Base-by-base conservation (phyloP, 306 rosid genomes). In the Amphicarpaea edgeworthii region DNA sequence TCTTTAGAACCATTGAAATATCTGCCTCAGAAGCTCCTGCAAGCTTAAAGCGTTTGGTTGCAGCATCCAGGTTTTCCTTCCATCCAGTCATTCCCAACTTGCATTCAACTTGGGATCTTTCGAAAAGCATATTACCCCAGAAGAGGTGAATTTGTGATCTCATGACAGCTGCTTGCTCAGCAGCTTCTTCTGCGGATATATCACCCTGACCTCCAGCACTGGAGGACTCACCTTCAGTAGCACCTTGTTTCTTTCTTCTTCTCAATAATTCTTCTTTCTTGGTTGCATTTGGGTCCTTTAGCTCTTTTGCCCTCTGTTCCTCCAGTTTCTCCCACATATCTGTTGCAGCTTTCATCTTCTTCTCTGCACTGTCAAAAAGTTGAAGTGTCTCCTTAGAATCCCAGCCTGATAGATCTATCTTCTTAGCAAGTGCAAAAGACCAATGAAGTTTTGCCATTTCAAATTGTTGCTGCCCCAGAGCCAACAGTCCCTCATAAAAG, bases 361-460 rank as follows among this genome's bases (percentile, higher is more conserved):
- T 90, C 84, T 92, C 96, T 1, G 96, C 97, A 64, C 96, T 90
- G 80, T 85, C 81, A 70, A 95, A 92, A 64, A 92, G 93, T 55
- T 83, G 69, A 66, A 95, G 85, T 19, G 97, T 95, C 82, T 90
- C 97, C 2, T 88, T 34, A 62, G 93, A 83, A 82, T 89, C 92
- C 93, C 97, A 95, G 21, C 68, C 77, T 19, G 92, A 77, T 54
- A 92, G 85, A 79, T 95, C 97, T 21, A 89, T 81, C 81, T 95
- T 95, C 93, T 84, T 89, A 21, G 97, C 98, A 71, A 95, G 87
- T 26, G 96, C 96, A 82, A 88, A 92, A 59, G 98, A 95, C 98
- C 97, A 95, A 54, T 92, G 90, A 73, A 95, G 98, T 86, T 95
- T 95, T 41, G 98, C 98, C 97, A 90, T 90, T 84, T 92, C 98